A percentile compares a stretch with the other conserved stretches of the same genome.
Evolutionary conservation across 1,284 basidiomycete genomes (phyloP).

Genomic region (Tausonia pullulans): DNA sequence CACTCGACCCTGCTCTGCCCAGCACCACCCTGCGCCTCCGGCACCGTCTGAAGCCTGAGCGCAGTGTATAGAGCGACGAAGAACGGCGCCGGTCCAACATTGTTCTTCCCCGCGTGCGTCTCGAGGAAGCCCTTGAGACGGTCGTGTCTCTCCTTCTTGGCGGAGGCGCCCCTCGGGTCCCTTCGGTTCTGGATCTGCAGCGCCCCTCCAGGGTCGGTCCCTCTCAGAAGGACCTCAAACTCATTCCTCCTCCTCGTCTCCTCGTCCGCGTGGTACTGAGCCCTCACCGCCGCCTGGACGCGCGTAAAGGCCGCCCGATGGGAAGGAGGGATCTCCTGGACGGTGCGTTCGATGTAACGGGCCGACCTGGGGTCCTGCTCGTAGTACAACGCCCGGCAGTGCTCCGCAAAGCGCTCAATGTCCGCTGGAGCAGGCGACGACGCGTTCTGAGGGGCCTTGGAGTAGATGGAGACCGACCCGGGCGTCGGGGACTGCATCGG

Average conservation of each 20-base stretch:
- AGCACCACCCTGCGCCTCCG: slow-evolving; percentile 15
- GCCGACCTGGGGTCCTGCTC: neutral
- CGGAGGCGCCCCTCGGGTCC: slow-evolving; percentile 1
- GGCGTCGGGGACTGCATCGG: slow-evolving; percentile 3
- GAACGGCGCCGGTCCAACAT: slow-evolving; percentile 16
- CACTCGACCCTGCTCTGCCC: slow-evolving; percentile 11
- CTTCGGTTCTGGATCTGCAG: slow-evolving; percentile 4
- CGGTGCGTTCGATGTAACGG: slow-evolving; percentile 3
- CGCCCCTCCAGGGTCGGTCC: slow-evolving; percentile 5
- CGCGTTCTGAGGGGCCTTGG: slow-evolving; percentile 13
- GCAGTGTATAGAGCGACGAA: slow-evolving; percentile 2
- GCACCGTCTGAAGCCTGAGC: slow-evolving; percentile 9
- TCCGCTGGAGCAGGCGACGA: slow-evolving; percentile 16
- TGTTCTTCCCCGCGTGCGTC: slow-evolving; percentile 12
- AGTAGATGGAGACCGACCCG: slow-evolving; percentile 11
- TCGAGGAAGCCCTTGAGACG: slow-evolving; percentile 7
- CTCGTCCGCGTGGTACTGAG: slow-evolving; percentile 4
- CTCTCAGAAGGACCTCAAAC: slow-evolving; percentile 13
- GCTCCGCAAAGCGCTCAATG: slow-evolving; percentile 9
- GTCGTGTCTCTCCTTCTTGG: slow-evolving; percentile 11
- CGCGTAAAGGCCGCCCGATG: slow-evolving; percentile 15
- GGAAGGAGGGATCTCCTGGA: slow-evolving; percentile 9
- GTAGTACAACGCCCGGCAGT: slow-evolving; percentile 9
- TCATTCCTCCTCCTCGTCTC: slow-evolving; percentile 6
- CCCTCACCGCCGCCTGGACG: slow-evolving; percentile 9